Percentiles rank a stretch among this genome's conserved stretches.
Conservation (phyloP, 2,329 filamentous ascomycete species). For the Chlorencoelia australis region DNA sequence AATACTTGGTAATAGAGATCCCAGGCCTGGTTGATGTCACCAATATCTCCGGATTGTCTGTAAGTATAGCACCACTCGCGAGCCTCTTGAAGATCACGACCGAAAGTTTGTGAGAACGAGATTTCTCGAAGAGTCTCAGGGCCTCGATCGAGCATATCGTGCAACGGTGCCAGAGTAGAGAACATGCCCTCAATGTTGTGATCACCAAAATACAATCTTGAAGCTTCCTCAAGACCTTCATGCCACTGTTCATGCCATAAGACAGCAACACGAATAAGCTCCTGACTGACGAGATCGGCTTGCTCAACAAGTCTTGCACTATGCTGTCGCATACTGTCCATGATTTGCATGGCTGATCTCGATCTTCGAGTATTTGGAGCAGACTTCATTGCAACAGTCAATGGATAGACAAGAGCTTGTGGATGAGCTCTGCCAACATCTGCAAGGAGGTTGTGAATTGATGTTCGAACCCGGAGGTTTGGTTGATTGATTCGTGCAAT, state of each 20-base stretch:
- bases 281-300: slow-evolving; percentile 88
- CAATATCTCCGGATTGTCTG: slow-evolving; percentile 76
- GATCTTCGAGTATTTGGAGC: slow-evolving; percentile 70
- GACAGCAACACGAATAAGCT: slow-evolving; percentile 93
- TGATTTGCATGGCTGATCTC: slow-evolving; percentile 81
- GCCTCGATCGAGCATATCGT: slow-evolving; percentile 82
- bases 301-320: slow-evolving; percentile 89
- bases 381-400: slow-evolving; percentile 98
- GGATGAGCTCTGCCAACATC: slow-evolving; percentile 93
- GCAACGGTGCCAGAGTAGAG: slow-evolving; percentile 75
- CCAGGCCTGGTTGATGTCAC: slow-evolving; percentile 96
- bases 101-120: slow-evolving; percentile 95
- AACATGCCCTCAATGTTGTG: slow-evolving; percentile 99
- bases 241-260: slow-evolving; percentile 99
- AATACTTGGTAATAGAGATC: slow-evolving; percentile 99
- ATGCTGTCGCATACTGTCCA: slow-evolving; percentile 97
- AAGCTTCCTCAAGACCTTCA: slow-evolving; percentile 93
- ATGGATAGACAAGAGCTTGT: slow-evolving; percentile 89
- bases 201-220: slow-evolving; percentile 91
- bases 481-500: slow-evolving; percentile 97
- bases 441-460: slow-evolving; percentile 83
- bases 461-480: slow-evolving; percentile 75
- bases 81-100: slow-evolving; percentile 87
- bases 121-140: slow-evolving; percentile 92
- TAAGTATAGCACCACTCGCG: slow-evolving; percentile 94